Percentiles rank a stretch among this genome's conserved stretches.
Conservation (phyloP, 2,329 filamentous ascomycete genomes). For the Venturia oleaginea region DNA sequence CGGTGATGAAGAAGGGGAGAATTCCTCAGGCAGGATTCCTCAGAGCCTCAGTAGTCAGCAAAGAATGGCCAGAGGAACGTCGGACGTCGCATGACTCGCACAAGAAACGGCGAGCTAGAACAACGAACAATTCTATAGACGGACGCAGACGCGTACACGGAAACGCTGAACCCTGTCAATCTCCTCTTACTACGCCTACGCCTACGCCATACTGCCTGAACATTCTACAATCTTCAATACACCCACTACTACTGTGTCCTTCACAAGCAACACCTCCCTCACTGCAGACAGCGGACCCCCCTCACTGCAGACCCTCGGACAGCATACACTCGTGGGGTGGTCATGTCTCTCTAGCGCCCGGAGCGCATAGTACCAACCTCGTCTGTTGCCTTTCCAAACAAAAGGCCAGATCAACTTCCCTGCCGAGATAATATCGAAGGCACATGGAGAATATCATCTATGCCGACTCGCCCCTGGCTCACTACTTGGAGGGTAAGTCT, state of each 20-base stretch:
- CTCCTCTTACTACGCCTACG: not conserved
- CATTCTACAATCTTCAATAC: not conserved
- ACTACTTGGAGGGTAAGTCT: constrained; percentile 71
- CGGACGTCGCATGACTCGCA: not conserved
- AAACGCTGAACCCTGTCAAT: not conserved
- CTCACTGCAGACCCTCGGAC: not conserved
- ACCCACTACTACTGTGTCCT: not conserved
- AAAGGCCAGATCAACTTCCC: not conserved
- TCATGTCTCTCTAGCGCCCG: not conserved
- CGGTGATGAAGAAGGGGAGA: no score
- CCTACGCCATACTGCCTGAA: not conserved
- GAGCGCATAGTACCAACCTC: not conserved
- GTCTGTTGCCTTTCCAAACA: no score
- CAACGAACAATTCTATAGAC: no score
- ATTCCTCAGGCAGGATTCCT: no score
- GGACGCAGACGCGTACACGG: not conserved
- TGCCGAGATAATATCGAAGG: constrained; percentile 1
- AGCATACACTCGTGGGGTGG: not conserved
- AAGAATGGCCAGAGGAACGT: not conserved
- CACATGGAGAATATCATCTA: constrained; percentile 80
- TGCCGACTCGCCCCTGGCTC: constrained; percentile 78
- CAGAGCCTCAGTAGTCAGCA: no score
- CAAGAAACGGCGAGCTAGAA: not conserved
- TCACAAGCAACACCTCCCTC: not conserved
- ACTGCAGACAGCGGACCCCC: no score